Percentiles rank a stretch among this genome's conserved stretches.
These are phyloP conservation scores for Capsella bursapastoris DNA, from an alignment of 345 rosid species.

Conservation along the genomic window DNA sequence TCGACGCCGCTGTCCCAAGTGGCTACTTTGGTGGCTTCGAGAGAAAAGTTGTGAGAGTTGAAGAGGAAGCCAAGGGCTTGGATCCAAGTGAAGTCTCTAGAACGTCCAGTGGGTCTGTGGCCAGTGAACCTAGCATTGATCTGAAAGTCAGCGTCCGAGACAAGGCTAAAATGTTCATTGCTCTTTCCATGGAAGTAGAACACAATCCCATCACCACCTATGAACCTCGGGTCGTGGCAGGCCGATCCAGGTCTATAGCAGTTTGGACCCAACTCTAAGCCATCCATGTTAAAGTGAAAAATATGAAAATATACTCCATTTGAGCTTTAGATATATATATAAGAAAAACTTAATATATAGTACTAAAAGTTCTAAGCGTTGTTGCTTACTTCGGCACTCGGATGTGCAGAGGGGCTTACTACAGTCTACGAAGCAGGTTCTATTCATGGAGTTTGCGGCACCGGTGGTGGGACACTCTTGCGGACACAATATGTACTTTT, in stretches of 20 bases:
- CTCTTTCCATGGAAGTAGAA: slow-evolving; percentile 60
- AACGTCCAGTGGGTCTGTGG: slow-evolving; percentile 48
- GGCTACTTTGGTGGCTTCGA: slow-evolving; percentile 55
- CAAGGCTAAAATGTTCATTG: slow-evolving; percentile 54
- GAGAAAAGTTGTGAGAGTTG: slow-evolving; percentile 52
- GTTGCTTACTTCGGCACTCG: slow-evolving; percentile 41
- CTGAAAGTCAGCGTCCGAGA: slow-evolving; percentile 54
- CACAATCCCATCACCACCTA: slow-evolving; percentile 57
- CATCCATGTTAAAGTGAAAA: background rate
- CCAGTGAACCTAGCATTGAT: slow-evolving; percentile 58
- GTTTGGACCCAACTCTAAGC: slow-evolving; percentile 31
- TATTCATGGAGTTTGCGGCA: slow-evolving; percentile 23
- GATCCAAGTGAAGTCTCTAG: slow-evolving; percentile 61
- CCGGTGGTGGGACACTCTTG: slow-evolving; percentile 44
- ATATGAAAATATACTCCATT: background rate
- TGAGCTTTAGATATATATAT: background rate
- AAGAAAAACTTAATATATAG: background rate
- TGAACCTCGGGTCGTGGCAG: slow-evolving; percentile 56
- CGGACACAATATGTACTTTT: slow-evolving; percentile 36
- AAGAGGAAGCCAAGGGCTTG: slow-evolving; percentile 53
- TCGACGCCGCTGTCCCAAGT: slow-evolving; percentile 57
- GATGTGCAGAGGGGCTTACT: slow-evolving; percentile 43
- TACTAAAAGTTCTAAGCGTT: background rate
- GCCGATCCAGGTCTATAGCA: slow-evolving; percentile 56
- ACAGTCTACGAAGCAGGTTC: slow-evolving; percentile 46